Conservation (phyloP, 352 stramenopile species). For the Phytopythium cucurbitacearum region DNA sequence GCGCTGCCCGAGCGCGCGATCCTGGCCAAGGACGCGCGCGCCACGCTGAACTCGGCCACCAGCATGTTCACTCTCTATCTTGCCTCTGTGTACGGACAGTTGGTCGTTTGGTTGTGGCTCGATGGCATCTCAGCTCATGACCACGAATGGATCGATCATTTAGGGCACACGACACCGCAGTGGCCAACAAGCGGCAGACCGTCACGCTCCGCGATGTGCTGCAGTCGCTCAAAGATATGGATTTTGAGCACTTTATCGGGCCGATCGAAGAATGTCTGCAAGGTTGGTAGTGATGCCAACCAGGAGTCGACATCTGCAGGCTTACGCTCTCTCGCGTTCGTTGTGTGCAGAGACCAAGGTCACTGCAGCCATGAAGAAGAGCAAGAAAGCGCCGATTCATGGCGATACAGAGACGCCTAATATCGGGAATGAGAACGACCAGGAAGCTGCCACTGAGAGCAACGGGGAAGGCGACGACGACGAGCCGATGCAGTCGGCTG, state of each 20-base stretch:
- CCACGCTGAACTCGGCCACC: conserved; percentile 63
- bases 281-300: conserved; percentile 22
- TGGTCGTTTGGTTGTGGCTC: background rate
- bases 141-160: background rate
- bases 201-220: conserved; percentile 77
- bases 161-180: conserved; percentile 63
- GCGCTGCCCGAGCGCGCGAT: conserved; percentile 60
- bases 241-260: conserved; percentile 75
- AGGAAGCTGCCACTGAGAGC: conserved; percentile 23
- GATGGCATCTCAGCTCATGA: background rate
- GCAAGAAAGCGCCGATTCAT: conserved; percentile 8
- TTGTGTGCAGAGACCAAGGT: conserved; percentile 40
- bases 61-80: conserved; percentile 82
- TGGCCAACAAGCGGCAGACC: conserved; percentile 70
- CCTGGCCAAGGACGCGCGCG: conserved; percentile 59
- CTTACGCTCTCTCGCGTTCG: background rate
- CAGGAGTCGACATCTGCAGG: background rate
- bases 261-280: conserved; percentile 67
- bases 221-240: conserved; percentile 57
- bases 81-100: conserved; percentile 43
- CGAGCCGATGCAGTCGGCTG: conserved; percentile 36
- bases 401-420: conserved; percentile 24
- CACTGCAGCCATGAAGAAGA: conserved; percentile 25
- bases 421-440: conserved; percentile 21
- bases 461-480: conserved; percentile 35